Conservation (phyloP, 768 basidiomycete genomes). For the Pilatotrama ljubarskyi region DNA sequence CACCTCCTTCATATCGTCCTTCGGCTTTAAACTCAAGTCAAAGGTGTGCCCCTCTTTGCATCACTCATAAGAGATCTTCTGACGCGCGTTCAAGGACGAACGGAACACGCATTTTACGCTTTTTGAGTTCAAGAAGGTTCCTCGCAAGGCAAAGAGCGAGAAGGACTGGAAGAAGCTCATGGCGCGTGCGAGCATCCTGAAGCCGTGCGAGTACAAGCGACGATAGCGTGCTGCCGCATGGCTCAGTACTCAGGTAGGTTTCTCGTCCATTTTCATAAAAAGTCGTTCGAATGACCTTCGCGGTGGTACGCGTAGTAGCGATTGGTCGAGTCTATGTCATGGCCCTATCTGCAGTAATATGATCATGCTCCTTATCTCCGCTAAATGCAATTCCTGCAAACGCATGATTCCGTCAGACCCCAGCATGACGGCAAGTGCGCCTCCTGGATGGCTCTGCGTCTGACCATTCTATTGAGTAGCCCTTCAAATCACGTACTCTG, state of each 20-base stretch:
- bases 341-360: background rate
- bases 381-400: too few species aligned
- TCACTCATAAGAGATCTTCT: background rate
- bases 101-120: conserved; percentile 83
- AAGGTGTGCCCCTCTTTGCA: conserved; percentile 50
- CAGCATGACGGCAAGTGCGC: too few species aligned
- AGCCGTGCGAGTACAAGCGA: conserved; percentile 92
- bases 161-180: conserved; percentile 62
- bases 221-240: conserved; percentile 43
- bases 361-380: background rate
- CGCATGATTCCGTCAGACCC: too few species aligned
- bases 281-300: too few species aligned
- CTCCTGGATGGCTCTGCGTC: too few species aligned
- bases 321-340: background rate
- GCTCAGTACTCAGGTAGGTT: too few species aligned
- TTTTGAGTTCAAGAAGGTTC: conserved; percentile 74
- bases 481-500: background rate
- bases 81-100: conserved; percentile 55
- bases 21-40: conserved; percentile 70
- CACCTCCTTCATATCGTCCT: conserved; percentile 53
- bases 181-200: conserved; percentile 58
- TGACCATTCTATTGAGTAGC: background rate
- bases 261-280: too few species aligned
- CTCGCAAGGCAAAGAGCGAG: conserved; percentile 46
- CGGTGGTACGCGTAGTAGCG: too few species aligned